Conservation (phyloP, 1,284 basidiomycete species). For the Puccinia sorghi region DNA sequence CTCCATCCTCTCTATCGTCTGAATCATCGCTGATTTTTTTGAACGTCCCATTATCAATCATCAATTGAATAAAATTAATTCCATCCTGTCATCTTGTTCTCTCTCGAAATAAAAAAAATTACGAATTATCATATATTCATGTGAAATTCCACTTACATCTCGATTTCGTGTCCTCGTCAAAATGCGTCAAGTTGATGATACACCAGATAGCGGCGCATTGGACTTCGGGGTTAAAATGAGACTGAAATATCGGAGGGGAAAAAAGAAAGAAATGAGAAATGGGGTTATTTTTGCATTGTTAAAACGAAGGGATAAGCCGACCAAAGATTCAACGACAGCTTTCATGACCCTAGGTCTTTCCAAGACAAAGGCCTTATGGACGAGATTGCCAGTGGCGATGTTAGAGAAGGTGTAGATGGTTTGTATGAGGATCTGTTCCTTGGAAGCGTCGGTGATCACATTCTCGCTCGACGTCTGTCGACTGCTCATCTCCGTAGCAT, state of each 20-base stretch:
- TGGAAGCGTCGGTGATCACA: constrained; percentile 13
- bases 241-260: neutral
- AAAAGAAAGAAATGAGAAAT: neutral
- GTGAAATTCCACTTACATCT: constrained; percentile 11
- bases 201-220: constrained; percentile 45
- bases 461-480: neutral
- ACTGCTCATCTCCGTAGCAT: neutral
- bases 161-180: constrained; percentile 38
- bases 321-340: constrained; percentile 36
- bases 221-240: constrained; percentile 40
- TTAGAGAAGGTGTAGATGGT: constrained; percentile 48
- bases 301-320: neutral
- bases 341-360: constrained; percentile 30
- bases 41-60: no score
- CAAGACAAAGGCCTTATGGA: constrained; percentile 33
- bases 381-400: constrained; percentile 35
- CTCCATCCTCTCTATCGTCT: constrained; percentile 12
- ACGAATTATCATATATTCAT: neutral
- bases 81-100: no score
- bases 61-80: no score
- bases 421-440: constrained; percentile 43
- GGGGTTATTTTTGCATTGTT: neutral
- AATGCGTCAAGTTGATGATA: constrained; percentile 45
- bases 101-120: neutral
- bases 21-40: constrained; percentile 2